These are phyloP conservation scores for Kwoniella shivajii DNA, from an alignment of 1,284 basidiomycete species.

Conservation along the genomic window DNA sequence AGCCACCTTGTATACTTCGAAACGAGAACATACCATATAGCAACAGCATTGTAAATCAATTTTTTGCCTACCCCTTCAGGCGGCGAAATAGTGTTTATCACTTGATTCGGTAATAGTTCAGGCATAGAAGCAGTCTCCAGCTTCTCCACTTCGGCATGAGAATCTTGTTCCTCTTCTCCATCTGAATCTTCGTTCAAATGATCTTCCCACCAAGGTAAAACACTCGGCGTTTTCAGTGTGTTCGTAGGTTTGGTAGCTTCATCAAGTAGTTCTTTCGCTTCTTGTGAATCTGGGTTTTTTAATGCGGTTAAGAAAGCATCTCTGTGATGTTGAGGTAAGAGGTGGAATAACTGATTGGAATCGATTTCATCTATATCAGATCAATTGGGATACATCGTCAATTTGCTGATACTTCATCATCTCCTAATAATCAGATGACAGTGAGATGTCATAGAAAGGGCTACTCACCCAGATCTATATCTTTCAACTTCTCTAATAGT, in stretches of 20 bases:
- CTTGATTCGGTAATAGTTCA: slow-evolving; percentile 3
- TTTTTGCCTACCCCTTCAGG: slow-evolving; percentile 24
- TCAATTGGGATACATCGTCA: not conserved
- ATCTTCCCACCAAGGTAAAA: slow-evolving; percentile 41
- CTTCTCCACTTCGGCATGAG: not conserved
- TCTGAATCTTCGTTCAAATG: slow-evolving; percentile 11
- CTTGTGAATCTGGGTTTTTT: slow-evolving; percentile 42
- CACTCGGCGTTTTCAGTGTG: slow-evolving; percentile 14
- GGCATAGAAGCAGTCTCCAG: slow-evolving; percentile 9
- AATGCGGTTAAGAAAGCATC: slow-evolving; percentile 47
- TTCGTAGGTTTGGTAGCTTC: slow-evolving; percentile 24
- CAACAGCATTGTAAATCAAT: slow-evolving; percentile 46
- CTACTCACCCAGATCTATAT: slow-evolving; percentile 45
- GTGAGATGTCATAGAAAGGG: not conserved
- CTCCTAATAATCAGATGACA: not conserved
- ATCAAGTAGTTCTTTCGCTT: slow-evolving; percentile 38
- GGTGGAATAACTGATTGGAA: slow-evolving; percentile 48
- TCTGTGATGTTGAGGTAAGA: slow-evolving; percentile 45
- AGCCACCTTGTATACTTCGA: too few relatives aligned
- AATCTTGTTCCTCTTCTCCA: slow-evolving; percentile 7
- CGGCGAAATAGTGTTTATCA: slow-evolving; percentile 15
- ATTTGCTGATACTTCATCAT: not conserved
- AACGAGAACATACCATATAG: slow-evolving; percentile 39
- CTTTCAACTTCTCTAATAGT: slow-evolving; percentile 34
- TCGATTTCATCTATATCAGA: slow-evolving; percentile 42